phyloP scores from a whole-genome alignment of 163 green algal genomes.

The Scenedesmus sp. region DNA sequence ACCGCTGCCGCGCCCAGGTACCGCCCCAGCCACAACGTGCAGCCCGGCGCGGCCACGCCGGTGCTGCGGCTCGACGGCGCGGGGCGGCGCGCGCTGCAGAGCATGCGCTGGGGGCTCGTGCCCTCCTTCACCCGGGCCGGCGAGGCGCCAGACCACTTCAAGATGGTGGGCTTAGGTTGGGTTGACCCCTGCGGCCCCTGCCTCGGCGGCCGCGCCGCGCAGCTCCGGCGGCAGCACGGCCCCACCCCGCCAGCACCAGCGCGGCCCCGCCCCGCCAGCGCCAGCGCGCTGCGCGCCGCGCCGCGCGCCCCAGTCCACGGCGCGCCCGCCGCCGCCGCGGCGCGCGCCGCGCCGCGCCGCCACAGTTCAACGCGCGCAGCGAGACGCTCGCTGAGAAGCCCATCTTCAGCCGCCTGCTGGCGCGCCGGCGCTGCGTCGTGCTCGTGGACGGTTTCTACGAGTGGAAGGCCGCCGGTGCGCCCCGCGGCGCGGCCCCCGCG shows the following conservation, averaged over 20 bases:
- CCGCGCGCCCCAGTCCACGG: too few relatives aligned
- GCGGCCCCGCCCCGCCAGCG: too few relatives aligned
- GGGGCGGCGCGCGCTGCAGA: constrained; percentile 8
- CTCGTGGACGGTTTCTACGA: constrained; percentile 83
- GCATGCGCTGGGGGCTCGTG: constrained; percentile 43
- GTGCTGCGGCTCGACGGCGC: constrained; percentile 11
- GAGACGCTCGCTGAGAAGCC: constrained; percentile 25
- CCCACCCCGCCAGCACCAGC: too few relatives aligned
- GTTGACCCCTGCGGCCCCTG: too few relatives aligned
- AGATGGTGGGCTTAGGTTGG: constrained; percentile 23
- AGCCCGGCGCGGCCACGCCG: constrained; percentile 20
- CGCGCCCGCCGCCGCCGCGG: too few relatives aligned
- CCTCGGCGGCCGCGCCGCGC: too few relatives aligned
- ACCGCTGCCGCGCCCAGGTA: too few relatives aligned
- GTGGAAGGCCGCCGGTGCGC: constrained; percentile 82
- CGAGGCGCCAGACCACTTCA: constrained; percentile 28
- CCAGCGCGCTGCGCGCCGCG: too few relatives aligned
- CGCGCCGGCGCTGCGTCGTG: constrained; percentile 68
- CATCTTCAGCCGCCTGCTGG: constrained; percentile 22
- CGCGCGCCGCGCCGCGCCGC: too few relatives aligned
- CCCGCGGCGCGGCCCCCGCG: too few relatives aligned
- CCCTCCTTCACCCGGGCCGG: constrained; percentile 30
- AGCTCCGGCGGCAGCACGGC: too few relatives aligned
- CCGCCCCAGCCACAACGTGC: constrained; percentile 32
- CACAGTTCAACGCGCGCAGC: constrained; percentile 33